Evolutionary conservation across 176 grass and related monocot genomes (phyloP).

Genomic region (Stipa capillata): DNA sequence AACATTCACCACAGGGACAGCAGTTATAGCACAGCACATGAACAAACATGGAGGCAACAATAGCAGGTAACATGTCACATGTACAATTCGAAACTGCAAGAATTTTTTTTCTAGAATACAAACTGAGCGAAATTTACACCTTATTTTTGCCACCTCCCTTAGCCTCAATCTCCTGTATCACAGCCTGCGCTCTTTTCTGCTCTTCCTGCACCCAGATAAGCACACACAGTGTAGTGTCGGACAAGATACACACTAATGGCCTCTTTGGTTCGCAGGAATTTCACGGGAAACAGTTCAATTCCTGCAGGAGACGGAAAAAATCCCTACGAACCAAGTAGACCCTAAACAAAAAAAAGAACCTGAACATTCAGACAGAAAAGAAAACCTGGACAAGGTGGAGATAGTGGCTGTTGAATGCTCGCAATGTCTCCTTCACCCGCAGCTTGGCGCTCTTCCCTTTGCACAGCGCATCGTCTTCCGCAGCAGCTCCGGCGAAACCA

Average conservation of each 20-base stretch:
- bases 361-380: background rate
- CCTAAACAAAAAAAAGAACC: background rate
- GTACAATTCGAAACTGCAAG: too few relatives aligned
- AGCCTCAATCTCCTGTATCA: conserved; percentile 30
- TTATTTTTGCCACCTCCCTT: conserved; percentile 24
- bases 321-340: too few relatives aligned
- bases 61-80: background rate
- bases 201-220: conserved; percentile 29
- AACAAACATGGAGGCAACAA: background rate
- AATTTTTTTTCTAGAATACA: too few relatives aligned
- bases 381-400: conserved; percentile 71
- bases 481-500: background rate
- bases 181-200: conserved; percentile 41
- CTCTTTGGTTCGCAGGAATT: too few relatives aligned
- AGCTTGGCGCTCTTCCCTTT: conserved; percentile 47
- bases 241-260: background rate
- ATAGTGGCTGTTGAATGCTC: conserved; percentile 71
- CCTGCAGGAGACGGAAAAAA: too few relatives aligned
- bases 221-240: conserved; percentile 7
- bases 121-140: background rate
- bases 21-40: background rate
- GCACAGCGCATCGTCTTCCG: background rate
- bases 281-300: too few relatives aligned
- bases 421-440: conserved; percentile 56
- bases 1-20: background rate